Base-by-base conservation (phyloP, 1,139 yeast genomes). In the Blastobotrys indianensis region DNA sequence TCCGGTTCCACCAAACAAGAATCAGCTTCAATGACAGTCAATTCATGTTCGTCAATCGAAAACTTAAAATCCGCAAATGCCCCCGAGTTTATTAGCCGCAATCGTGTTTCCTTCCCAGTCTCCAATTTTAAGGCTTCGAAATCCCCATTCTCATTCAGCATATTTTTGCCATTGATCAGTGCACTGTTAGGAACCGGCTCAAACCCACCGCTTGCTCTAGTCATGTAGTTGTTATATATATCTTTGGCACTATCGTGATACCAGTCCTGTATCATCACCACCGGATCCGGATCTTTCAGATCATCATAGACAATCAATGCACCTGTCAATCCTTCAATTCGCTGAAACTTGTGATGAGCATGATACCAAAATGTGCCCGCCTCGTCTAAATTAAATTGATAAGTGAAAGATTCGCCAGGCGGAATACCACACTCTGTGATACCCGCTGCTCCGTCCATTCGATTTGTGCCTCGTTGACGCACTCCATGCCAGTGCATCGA, bases 361-460 rank as follows among this genome's bases (percentile, higher is more conserved):
- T 86, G 95, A 70, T 85, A 86, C 95, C 95, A 85, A 68, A 70
- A 86, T 2, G 92, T 75, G 48, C 95, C 95, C 58, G 86, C 90
- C 60, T 51, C 88, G 59, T 77, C 79, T 32, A 85, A 82, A 2
- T 87, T 77, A 59, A 86, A 85, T 65, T 83, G 80, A 49, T 62
- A 62, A 6, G 70, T 85, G 82, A 81, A 75, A 2, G 82, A 75
- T 49, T 70, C 72, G 10, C 84, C 85, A 0, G 88, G 82, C 16
- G 82, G 77, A 50, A 86, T 80, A 31, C 92, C 92, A 68, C 95
- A 85, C 63, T 85, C 94, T 12, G 87, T 80, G 23, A 86, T 75
- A 74, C 79, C 74, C 58, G 80, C 83, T 4, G 92, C 88, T 44
- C 95, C 95, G 64, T 86, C 95, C 84, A 82, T 80, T 60, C 75